A percentile compares a stretch with the other conserved stretches of the same genome.
Evolutionary conservation across 2,329 filamentous ascomycete species (phyloP).

Genomic region (Nigrograna mackinnonii): DNA sequence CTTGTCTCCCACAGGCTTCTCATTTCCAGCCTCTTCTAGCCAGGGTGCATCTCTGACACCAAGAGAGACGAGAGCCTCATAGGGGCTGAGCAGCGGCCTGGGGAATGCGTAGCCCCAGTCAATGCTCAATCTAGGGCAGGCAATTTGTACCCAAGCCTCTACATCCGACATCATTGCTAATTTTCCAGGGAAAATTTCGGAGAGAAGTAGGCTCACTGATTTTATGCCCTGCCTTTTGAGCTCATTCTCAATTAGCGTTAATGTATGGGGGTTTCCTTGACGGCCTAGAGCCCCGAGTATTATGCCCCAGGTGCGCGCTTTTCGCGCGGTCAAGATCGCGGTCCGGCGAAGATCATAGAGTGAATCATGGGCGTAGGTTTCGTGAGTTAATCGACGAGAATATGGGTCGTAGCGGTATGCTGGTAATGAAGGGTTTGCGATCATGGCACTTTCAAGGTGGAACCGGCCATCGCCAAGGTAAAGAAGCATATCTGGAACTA

Average conservation of each 20-base stretch:
- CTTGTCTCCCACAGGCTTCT: too few species aligned
- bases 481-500: conserved; percentile 69
- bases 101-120: conserved; percentile 99
- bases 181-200: conserved; percentile 96
- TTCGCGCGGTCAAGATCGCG: conserved; percentile 76
- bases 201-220: conserved; percentile 82
- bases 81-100: conserved; percentile 84
- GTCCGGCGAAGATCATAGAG: conserved; percentile 80
- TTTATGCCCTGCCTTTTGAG: conserved; percentile 74
- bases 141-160: conserved; percentile 98
- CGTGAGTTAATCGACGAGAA: conserved; percentile 85
- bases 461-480: conserved; percentile 93
- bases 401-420: conserved; percentile 98
- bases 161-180: conserved; percentile 90
- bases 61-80: conserved; percentile 91
- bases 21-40: conserved; percentile 59
- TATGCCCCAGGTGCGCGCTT: conserved; percentile 87
- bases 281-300: conserved; percentile 91
- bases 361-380: conserved; percentile 88
- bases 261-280: conserved; percentile 93
- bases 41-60: conserved; percentile 70
- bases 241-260: conserved; percentile 81
- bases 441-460: conserved; percentile 98
- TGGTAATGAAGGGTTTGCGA: conserved; percentile 88
- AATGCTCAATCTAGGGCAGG: conserved; percentile 94